phyloP scores from a whole-genome alignment of 78 protist genomes.

The Bigelowiella natans region DNA sequence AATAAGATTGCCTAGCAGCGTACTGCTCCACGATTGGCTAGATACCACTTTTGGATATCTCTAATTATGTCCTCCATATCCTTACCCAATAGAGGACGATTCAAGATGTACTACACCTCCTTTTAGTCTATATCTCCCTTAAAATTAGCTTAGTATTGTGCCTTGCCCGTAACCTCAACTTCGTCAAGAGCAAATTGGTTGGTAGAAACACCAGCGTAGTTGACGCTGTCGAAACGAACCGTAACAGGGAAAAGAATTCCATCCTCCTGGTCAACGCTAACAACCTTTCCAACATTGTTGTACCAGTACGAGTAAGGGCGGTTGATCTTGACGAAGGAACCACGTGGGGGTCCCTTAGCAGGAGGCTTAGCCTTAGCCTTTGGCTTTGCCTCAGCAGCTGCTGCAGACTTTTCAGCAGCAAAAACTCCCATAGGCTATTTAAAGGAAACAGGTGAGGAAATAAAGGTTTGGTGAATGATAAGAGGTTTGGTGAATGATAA shows the following conservation, averaged over 20 bases:
- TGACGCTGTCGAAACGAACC: not conserved
- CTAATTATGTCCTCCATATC: too few relatives aligned
- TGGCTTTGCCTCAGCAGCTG: not conserved
- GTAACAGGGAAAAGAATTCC: not conserved
- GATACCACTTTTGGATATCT: too few relatives aligned
- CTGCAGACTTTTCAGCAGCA: too few relatives aligned
- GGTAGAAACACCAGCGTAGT: not conserved
- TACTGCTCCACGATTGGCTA: too few relatives aligned
- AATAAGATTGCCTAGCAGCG: too few relatives aligned
- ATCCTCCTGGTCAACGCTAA: not conserved
- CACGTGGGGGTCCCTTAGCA: not conserved
- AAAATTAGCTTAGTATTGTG: not conserved
- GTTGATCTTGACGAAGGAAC: not conserved
- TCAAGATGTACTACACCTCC: too few relatives aligned
- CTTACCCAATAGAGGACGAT: too few relatives aligned
- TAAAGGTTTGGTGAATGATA: too few relatives aligned
- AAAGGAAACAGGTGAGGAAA: too few relatives aligned
- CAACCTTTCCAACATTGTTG: not conserved
- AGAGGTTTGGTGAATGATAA: too few relatives aligned
- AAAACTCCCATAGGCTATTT: too few relatives aligned
- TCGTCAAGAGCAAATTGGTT: not conserved
- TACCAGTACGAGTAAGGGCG: conserved; percentile 2
- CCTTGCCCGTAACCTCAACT: not conserved
- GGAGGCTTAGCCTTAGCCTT: not conserved
- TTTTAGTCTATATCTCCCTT: too few relatives aligned